phyloP scores from a whole-genome alignment of 495 filamentous ascomycete species.

The Aspergillus baeticus region DNA sequence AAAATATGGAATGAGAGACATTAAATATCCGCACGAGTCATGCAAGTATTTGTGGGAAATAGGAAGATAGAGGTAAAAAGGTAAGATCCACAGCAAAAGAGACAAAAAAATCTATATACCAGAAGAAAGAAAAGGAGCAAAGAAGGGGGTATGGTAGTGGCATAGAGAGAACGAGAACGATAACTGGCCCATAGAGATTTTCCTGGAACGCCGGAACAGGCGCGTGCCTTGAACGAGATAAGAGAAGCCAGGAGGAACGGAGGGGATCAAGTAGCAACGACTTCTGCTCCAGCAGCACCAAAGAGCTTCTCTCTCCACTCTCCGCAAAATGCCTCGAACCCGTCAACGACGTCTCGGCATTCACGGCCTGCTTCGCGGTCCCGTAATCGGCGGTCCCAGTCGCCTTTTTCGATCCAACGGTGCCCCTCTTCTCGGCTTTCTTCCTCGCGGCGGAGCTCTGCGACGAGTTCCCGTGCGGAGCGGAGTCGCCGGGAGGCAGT shows the following conservation, averaged over 20 bases:
- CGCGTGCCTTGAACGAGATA: background rate
- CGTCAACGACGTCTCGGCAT: constrained; percentile 82
- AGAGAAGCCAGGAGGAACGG: background rate
- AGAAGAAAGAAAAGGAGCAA: background rate
- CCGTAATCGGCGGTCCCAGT: constrained; percentile 73
- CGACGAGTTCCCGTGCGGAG: constrained; percentile 74
- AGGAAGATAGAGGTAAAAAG: background rate
- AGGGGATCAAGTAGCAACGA: constrained; percentile 33
- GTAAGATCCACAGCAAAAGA: background rate
- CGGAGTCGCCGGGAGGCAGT: constrained; percentile 73
- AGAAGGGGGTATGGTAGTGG: background rate
- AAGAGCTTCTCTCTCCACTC: constrained; percentile 59
- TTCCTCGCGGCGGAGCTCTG: constrained; percentile 77
- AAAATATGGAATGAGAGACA: background rate
- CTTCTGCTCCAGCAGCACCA: constrained; percentile 35
- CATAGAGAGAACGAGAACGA: background rate
- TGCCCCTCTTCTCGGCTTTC: constrained; percentile 78
- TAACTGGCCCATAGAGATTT: background rate
- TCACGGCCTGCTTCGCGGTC: constrained; percentile 75
- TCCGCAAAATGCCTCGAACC: constrained; percentile 84
- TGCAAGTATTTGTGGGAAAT: background rate
- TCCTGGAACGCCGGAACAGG: background rate
- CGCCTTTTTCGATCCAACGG: constrained; percentile 72
- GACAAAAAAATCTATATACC: constrained; percentile 10
- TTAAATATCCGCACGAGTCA: background rate